phyloP scores from a whole-genome alignment of 2,329 filamentous ascomycete genomes.

The Rutstroemia sp. region DNA sequence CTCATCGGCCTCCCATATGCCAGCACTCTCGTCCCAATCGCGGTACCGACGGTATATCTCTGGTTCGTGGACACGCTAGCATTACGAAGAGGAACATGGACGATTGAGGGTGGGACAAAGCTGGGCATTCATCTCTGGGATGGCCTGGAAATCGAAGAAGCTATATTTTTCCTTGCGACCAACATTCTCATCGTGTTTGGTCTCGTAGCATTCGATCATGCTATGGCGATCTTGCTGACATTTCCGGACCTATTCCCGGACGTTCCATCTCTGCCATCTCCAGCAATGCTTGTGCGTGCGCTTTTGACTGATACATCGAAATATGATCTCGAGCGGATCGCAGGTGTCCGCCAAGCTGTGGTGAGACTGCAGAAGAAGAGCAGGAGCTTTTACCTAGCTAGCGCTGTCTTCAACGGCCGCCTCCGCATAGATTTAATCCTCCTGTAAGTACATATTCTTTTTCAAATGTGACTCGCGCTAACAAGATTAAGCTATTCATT shows the following conservation, averaged over 20 bases:
- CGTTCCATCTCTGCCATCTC: conserved; percentile 42
- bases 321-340: conserved; percentile 51
- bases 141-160: conserved; percentile 65
- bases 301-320: conserved; percentile 37
- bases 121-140: conserved; percentile 55
- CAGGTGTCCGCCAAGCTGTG: conserved; percentile 52
- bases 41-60: conserved; percentile 58
- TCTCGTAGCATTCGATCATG: conserved; percentile 61
- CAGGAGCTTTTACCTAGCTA: conserved; percentile 67
- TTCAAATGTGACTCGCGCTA: conserved; percentile 1
- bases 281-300: conserved; percentile 43
- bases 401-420: conserved; percentile 59
- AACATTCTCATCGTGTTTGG: conserved; percentile 65
- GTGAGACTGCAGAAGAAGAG: conserved; percentile 54
- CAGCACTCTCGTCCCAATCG: conserved; percentile 52
- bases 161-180: conserved; percentile 64
- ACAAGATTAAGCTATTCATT: conserved; percentile 54
- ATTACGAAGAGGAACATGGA: conserved; percentile 62
- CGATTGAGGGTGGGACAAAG: conserved; percentile 61
- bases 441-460: conserved; percentile 37
- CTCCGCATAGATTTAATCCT: conserved; percentile 61
- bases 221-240: conserved; percentile 54
- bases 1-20: conserved; percentile 50
- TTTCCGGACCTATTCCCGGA: conserved; percentile 51
- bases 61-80: conserved; percentile 67